Percentiles rank a stretch among this genome's conserved stretches.
These are phyloP conservation scores for Cadophora malorum DNA, from an alignment of 2,329 filamentous ascomycete species.

Conservation along the genomic window DNA sequence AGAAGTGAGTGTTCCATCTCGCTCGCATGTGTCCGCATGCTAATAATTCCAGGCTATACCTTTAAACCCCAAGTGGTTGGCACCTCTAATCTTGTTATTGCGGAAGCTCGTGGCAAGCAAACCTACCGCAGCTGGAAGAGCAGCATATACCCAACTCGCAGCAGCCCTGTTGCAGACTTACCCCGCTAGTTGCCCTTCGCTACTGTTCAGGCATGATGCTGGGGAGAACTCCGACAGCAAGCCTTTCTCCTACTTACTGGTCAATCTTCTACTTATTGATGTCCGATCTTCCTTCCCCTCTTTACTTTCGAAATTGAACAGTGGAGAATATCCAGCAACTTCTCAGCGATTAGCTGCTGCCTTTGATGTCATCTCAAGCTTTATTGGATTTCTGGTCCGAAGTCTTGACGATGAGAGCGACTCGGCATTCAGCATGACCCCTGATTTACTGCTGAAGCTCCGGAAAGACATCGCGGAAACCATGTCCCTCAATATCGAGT, in stretches of 20 bases:
- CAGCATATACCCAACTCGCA: constrained; percentile 64
- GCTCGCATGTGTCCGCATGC: not conserved
- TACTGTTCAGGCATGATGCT: constrained; percentile 58
- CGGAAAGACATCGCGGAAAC: constrained; percentile 67
- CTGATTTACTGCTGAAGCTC: constrained; percentile 66
- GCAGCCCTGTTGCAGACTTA: constrained; percentile 64
- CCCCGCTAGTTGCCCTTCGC: constrained; percentile 51
- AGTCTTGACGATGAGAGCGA: constrained; percentile 55
- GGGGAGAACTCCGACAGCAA: constrained; percentile 48
- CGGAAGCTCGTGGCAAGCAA: constrained; percentile 60
- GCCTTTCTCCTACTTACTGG: constrained; percentile 65
- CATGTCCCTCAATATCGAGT: constrained; percentile 67
- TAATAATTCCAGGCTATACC: constrained; percentile 52
- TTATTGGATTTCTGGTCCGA: constrained; percentile 63
- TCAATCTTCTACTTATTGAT: constrained; percentile 71
- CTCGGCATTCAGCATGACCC: constrained; percentile 54
- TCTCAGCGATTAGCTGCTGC: constrained; percentile 63
- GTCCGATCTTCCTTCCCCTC: constrained; percentile 67
- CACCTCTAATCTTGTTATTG: constrained; percentile 54
- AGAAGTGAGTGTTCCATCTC: constrained; percentile 49
- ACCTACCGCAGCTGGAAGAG: constrained; percentile 60
- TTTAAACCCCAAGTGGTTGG: constrained; percentile 60
- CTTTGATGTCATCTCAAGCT: constrained; percentile 66
- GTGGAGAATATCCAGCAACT: constrained; percentile 55
- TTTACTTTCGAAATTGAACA: constrained; percentile 64